These are phyloP conservation scores for Amphirosellinia nigrospora DNA, from an alignment of 495 filamentous ascomycete species.

Conservation along the genomic window DNA sequence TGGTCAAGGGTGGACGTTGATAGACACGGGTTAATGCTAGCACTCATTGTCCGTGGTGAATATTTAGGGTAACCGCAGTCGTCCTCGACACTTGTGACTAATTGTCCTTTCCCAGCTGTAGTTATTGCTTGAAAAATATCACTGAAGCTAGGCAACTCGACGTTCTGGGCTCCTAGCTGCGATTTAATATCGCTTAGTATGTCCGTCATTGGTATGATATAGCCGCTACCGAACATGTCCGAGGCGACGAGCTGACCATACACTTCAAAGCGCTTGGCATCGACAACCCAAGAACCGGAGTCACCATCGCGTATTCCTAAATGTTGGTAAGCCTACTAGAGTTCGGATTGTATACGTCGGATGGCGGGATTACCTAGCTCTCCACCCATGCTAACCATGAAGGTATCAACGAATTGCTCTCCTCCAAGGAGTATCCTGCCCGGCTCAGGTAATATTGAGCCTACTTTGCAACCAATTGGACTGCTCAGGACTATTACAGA, in stretches of 20 bases:
- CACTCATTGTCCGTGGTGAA: neutral
- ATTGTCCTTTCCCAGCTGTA: neutral
- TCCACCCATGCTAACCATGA: neutral
- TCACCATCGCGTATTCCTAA: neutral
- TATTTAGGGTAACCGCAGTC: neutral
- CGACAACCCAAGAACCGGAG: conserved; percentile 6
- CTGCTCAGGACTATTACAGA: neutral
- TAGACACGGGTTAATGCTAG: neutral
- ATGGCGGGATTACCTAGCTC: neutral
- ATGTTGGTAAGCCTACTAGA: neutral
- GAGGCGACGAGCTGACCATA: conserved; percentile 1
- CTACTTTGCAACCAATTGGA: neutral
- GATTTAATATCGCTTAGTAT: neutral
- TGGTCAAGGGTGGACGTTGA: neutral
- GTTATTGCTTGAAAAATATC: neutral
- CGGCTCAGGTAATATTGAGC: neutral
- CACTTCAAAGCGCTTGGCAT: neutral
- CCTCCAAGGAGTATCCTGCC: neutral
- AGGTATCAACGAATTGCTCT: neutral
- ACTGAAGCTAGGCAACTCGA: neutral
- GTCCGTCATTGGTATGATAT: conserved; percentile 3
- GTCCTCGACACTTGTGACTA: neutral
- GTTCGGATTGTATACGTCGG: neutral
- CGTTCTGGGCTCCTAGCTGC: neutral
- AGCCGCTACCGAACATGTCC: neutral